Percentiles rank a stretch among this genome's conserved stretches.
phyloP scores from a whole-genome alignment of 257 asterid genomes.

The Pogostemon cablin region DNA sequence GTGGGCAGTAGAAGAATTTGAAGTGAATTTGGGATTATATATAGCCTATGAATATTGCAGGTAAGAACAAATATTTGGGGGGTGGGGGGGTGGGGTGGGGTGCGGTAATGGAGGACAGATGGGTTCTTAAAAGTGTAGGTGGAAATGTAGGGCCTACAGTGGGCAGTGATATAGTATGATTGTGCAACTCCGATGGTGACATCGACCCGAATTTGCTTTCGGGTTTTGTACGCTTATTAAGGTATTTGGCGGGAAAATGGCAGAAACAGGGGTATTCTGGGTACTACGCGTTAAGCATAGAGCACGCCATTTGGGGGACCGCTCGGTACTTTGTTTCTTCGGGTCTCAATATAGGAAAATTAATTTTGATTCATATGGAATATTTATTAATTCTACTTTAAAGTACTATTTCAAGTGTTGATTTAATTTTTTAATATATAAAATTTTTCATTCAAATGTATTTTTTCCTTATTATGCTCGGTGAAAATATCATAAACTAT shows the following conservation, averaged over 20 bases:
- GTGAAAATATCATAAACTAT: too few relatives aligned
- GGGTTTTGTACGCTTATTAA: neutral
- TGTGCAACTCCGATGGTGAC: slow-evolving; percentile 28
- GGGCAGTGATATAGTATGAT: slow-evolving; percentile 25
- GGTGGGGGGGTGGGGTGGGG: slow-evolving; percentile 25
- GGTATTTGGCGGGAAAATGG: slow-evolving; percentile 49
- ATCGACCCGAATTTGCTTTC: neutral
- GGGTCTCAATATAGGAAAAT: neutral
- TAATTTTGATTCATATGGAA: too few relatives aligned
- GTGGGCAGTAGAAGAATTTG: slow-evolving; percentile 6
- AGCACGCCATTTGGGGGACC: slow-evolving; percentile 39
- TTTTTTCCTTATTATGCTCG: too few relatives aligned
- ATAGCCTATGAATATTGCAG: slow-evolving; percentile 19
- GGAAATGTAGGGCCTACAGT: slow-evolving; percentile 46
- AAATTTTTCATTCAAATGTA: too few relatives aligned
- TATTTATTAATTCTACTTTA: too few relatives aligned
- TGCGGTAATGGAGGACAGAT: slow-evolving; percentile 69
- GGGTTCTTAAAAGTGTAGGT: slow-evolving; percentile 60
- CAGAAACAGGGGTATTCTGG: slow-evolving; percentile 39
- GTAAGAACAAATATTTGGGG: slow-evolving; percentile 16
- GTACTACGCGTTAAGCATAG: slow-evolving; percentile 5
- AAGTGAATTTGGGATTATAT: slow-evolving; percentile 31
- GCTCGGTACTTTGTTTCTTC: neutral
- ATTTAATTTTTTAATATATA: too few relatives aligned
- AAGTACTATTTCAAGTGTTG: too few relatives aligned